Conservation (phyloP, 176 grass and related monocot genomes). For the Panicum miliaceum region DNA sequence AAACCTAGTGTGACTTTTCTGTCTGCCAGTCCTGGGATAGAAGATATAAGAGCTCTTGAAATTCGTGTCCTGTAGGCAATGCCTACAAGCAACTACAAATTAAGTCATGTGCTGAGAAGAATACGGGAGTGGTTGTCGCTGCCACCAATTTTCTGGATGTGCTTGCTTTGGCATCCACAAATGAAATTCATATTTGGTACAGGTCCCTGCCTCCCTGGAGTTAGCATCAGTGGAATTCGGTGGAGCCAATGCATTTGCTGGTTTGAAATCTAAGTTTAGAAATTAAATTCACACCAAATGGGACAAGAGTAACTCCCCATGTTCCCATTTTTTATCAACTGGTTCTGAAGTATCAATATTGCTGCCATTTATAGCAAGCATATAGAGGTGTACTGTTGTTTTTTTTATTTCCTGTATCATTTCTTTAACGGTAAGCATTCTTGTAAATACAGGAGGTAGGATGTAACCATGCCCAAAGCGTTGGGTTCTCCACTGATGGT, state of each 20-base stretch:
- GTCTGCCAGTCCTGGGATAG: neutral
- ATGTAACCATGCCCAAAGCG: slow-evolving; percentile 92
- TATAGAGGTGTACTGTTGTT: neutral
- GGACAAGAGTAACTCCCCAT: neutral
- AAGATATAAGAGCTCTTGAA: neutral
- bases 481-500: slow-evolving; percentile 96
- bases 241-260: neutral
- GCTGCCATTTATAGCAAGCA: neutral
- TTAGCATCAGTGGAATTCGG: slow-evolving; percentile 1
- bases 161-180: neutral
- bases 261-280: slow-evolving; percentile 9
- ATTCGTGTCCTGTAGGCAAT: neutral
- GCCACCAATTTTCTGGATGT: slow-evolving; percentile 8
- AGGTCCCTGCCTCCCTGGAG: neutral
- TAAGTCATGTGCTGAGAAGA: neutral
- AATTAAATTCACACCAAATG: neutral
- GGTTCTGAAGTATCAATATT: neutral
- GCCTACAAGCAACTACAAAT: neutral
- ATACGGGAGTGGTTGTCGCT: neutral
- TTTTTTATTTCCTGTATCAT: neutral
- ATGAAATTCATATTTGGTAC: neutral
- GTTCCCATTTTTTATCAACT: slow-evolving; percentile 30
- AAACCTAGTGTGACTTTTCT: neutral
- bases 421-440: slow-evolving; percentile 23
- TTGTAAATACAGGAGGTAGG: slow-evolving; percentile 82